Evolutionary conservation across 2,329 filamentous ascomycete genomes (phyloP), one percentile per base, ranked within the genome.

Genomic region (Knufia fluminis): DNA sequence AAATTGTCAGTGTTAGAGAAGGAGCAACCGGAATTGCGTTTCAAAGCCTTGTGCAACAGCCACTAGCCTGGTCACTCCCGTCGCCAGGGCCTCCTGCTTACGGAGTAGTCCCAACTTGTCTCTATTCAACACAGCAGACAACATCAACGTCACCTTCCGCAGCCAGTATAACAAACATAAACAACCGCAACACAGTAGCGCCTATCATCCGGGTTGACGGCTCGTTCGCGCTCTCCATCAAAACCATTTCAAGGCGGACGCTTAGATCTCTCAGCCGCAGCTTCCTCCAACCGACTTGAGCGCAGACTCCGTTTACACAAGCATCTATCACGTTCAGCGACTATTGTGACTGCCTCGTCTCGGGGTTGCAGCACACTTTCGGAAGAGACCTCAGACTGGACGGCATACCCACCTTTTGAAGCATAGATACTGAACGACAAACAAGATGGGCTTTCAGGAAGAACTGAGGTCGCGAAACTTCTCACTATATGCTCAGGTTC

Each of bases 391-490:
- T 17, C 17, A 38, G 8, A 38, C 35, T n/a, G 17, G 14, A 6
- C 38, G 17, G 38, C 6, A 41, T 4, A 23, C 19, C 40, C n/a
- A 24, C 3, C 10, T 14, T 40, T 17, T 4, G 22, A 43, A 16
- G 22, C 12, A 9, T 26, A n/a, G 3, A 16, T 3, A 9, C 23
- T 26, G 14, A 4, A 28, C 22, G 12, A 46, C 24, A 16, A 36
- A 38, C 62, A 68, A 46, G 48, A 81, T 80, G 79, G 77, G 78
- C 57, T 63, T 82, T 56, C 69, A 72, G 48, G 79, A 82, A 54
- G 79, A 82, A 66, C 75, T 83, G 63, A 77, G 69, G 62, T 78
- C 77, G 62, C 70, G 79, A 64, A 83, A 83, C 68, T 83, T 82
- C 71, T 48, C 45, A 9, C 23, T 48, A 26, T 48, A 48, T 26